Conservation (phyloP, 2,329 filamentous ascomycete genomes). For the Dothideomycetes sp. region DNA sequence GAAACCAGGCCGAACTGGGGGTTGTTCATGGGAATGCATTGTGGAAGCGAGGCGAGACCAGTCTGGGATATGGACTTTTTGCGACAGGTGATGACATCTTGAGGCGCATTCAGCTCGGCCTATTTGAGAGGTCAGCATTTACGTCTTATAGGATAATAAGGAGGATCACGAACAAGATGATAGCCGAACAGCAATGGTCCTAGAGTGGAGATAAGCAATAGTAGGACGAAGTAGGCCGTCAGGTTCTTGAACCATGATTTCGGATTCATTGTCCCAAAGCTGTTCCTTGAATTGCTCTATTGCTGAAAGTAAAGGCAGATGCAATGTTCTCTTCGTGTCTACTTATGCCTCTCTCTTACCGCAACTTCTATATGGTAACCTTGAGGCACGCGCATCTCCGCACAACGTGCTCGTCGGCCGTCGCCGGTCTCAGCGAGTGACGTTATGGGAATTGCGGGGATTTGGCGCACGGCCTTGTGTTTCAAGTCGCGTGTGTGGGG, state of each 20-base stretch:
- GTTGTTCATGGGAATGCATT: constrained; percentile 82
- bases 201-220: constrained; percentile 66
- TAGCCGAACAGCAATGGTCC: constrained; percentile 92
- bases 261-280: constrained; percentile 26
- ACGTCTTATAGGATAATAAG: constrained; percentile 1
- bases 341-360: no score
- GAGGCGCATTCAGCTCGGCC: constrained; percentile 91
- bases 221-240: constrained; percentile 66
- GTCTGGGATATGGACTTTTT: constrained; percentile 38
- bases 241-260: constrained; percentile 36
- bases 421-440: no score
- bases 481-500: no score
- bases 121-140: constrained; percentile 24
- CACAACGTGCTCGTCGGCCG: no score
- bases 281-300: no score
- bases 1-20: constrained; percentile 76
- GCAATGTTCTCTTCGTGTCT: no score
- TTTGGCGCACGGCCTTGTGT: no score
- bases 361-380: no score
- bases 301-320: no score
- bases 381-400: no score
- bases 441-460: no score
- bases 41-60: constrained; percentile 37
- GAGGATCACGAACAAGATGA: constrained; percentile 57
- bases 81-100: constrained; percentile 84